Evolutionary conservation across 2,329 filamentous ascomycete genomes (phyloP), one percentile per base, ranked within the genome.

Genomic region (Pseudogymnoascus sp.): DNA sequence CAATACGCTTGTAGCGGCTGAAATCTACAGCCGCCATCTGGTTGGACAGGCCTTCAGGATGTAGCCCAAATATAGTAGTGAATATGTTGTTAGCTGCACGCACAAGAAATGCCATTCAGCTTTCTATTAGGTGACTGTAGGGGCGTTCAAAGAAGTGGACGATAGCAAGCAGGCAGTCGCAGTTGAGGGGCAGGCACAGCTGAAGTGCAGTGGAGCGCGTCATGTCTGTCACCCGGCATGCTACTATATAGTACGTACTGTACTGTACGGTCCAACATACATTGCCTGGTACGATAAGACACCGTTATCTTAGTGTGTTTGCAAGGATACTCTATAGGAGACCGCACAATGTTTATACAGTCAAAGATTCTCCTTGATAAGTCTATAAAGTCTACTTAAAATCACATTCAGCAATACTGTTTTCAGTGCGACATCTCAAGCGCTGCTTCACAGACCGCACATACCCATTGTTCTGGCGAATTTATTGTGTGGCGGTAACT

Each of bases 1-100:
- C 87, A 68, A 97, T 85, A 65, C 89, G 88, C 74, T 90, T 89
- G 71, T 87, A 85, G 67, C 89, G 87, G 67, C 89, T 84, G 63
- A 95, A 78, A 70, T 96, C 90, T 61, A 89, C 84, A 62, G 82
- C 85, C 70, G 81, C 81, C 84, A 88, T 72, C 7, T 37, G 47
- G 47, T 33, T 54, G 29, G 26, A 54, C n/a, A 29, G 47, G 47
- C 47, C 15, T 54, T 15, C 29, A 35, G 47, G n/a, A 54, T 54
- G 47, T 54, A 54, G 47, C 47, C 47, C 47, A 54, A 54, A 54
- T 54, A 33, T 54, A 33, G 47, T 6, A 15, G 47, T 54, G 47
- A 35, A 54, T 54, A 54, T 54, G 47, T 54, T 54, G 29, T 54
- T 54, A 33, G n/a, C 37, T 33, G 33, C 58, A 59, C 58, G 15